phyloP scores from a whole-genome alignment of 768 basidiomycete species.

The Tephrocybe sp. region DNA sequence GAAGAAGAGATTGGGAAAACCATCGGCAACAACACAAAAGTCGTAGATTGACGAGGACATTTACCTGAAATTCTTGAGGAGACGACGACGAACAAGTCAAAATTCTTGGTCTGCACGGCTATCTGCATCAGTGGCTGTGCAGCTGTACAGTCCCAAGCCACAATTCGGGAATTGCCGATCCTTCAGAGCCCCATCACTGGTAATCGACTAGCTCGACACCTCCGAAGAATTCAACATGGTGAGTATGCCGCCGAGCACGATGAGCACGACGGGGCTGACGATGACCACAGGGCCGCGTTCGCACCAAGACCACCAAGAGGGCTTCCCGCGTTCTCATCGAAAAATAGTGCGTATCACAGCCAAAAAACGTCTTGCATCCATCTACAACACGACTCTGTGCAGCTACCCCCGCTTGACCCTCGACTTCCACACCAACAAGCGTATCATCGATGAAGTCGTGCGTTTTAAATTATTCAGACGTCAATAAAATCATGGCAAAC shows the following conservation, averaged over 20 bases:
- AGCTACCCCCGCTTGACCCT: slow-evolving; percentile 99
- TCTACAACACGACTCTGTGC: no score
- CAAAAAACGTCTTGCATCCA: no score
- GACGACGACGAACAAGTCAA: slow-evolving; percentile 10
- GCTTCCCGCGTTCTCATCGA: slow-evolving; percentile 98
- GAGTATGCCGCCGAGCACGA: slow-evolving; percentile 11
- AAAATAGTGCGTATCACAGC: slow-evolving; percentile 98
- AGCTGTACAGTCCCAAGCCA: slow-evolving; percentile 45
- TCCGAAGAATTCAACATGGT: slow-evolving; percentile 52
- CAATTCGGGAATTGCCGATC: slow-evolving; percentile 33
- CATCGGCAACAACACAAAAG: slow-evolving; percentile 23
- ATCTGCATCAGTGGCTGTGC: slow-evolving; percentile 27
- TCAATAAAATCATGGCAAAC: no score
- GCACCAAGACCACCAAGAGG: slow-evolving; percentile 99
- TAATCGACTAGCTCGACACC: slow-evolving; percentile 9
- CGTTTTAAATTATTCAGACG: slow-evolving; percentile 14
- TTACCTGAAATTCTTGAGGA: slow-evolving; percentile 42
- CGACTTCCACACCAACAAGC: slow-evolving; percentile 99
- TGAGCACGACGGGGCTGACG: slow-evolving; percentile 4
- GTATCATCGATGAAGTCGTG: slow-evolving; percentile 97
- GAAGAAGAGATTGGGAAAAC: slow-evolving; percentile 16
- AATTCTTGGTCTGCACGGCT: slow-evolving; percentile 2
- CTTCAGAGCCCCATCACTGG: slow-evolving; percentile 1
- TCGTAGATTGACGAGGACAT: slow-evolving; percentile 20
- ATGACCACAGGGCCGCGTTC: slow-evolving; percentile 84